phyloP scores from a whole-genome alignment of 2,329 filamentous ascomycete species.

The Fusarium paranaense region DNA sequence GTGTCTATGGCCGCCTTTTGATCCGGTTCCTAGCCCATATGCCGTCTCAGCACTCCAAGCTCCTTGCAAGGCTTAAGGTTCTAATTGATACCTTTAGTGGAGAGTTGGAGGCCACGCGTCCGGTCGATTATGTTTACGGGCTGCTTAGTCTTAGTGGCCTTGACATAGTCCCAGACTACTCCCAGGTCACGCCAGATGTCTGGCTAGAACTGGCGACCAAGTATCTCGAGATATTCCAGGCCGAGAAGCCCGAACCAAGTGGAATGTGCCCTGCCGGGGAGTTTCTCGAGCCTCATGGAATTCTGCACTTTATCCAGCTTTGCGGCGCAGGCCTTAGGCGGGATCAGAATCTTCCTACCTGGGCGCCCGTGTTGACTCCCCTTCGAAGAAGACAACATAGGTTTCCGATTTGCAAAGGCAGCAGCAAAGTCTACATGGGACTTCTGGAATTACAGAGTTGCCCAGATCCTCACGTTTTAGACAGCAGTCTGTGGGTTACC shows the following conservation, averaged over 20 bases:
- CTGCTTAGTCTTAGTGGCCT: neutral
- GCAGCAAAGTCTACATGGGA: neutral
- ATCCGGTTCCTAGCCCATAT: neutral
- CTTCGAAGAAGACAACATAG: rapidly evolving
- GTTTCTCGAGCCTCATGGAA: rapidly evolving
- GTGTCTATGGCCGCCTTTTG: neutral
- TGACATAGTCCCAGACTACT: neutral
- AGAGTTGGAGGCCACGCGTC: neutral
- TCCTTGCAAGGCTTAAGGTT: too few species aligned
- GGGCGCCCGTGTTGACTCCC: neutral
- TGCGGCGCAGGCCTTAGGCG: neutral
- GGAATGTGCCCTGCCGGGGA: neutral
- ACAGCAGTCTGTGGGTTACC: neutral
- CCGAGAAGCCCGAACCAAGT: neutral
- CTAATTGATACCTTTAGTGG: neutral
- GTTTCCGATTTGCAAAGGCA: neutral
- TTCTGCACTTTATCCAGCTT: neutral
- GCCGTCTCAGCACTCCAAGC: neutral
- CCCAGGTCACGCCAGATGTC: neutral
- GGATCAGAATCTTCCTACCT: neutral
- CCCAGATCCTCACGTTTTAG: neutral
- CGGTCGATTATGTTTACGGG: conserved; percentile 2
- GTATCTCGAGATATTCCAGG: neutral
- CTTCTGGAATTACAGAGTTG: neutral
- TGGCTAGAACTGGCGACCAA: neutral